Base-by-base conservation (phyloP, 1,284 basidiomycete genomes). In the Sporisorium scitamineum region DNA sequence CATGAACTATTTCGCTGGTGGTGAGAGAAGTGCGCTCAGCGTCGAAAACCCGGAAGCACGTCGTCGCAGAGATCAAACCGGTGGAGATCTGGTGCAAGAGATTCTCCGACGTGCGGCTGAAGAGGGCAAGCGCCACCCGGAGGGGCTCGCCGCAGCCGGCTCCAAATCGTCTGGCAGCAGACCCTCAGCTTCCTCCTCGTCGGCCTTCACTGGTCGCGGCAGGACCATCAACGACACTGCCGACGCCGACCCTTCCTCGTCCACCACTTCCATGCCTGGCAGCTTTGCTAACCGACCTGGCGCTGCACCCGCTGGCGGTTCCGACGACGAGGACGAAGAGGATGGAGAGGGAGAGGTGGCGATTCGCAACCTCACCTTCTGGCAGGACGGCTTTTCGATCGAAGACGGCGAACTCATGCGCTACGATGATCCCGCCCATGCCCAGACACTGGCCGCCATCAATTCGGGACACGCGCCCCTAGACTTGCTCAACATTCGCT, bases 301-400 rank as follows among this genome's bases (percentile, higher is more conserved):
- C 26, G 42, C 61, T 44, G 48, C n/a, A n/a, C n/a, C n/a, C n/a
- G n/a, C 51, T 27, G 54, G 51, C 8, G 44, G 24, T 16, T 32
- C 20, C 6, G 56, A 61, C 64, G 72, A 83, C 2, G 86, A 86
- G 1, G 86, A 86, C 0, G 85, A 86, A 14, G 72, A 81, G 8
- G 87, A 87, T 53, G 89, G 88, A 24, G 90, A 90, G 26, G 88
- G 89, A 47, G 75, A 74, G 27, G 73, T 71, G 0, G 92, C 89
- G 0, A 90, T 92, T 51, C 91, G 96, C 13, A 89, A 91, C 61
- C 88, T 98, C 39, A 96, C 93, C 0, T 94, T 99, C 86, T 99
- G 97, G 96, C 89, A 91, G 37, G 90, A 98, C 76, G 96, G 96
- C 0, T 98, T 98, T 87, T 92, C 91, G 50, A 90, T 99, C 61